A percentile compares a stretch with the other conserved stretches of the same genome.
phyloP scores from a whole-genome alignment of 73 alveolate species.

The Paramecium tetraurelia region DNA sequence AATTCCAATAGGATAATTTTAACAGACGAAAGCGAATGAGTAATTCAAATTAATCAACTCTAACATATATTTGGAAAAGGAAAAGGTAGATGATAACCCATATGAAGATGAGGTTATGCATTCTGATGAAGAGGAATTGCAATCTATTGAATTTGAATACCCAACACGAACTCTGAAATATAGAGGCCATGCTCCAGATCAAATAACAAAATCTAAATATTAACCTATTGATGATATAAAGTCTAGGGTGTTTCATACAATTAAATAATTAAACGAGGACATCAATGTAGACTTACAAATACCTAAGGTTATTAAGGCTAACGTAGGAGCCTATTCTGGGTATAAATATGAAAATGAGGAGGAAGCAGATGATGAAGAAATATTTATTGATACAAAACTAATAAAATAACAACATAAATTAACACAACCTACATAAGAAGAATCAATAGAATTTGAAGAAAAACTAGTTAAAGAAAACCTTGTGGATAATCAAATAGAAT shows the following conservation, averaged over 20 bases:
- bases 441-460: not conserved
- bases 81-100: not conserved
- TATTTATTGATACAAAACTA: not conserved
- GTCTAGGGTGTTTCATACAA: not conserved
- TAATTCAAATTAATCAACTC: not conserved
- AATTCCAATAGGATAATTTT: not conserved
- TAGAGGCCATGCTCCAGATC: slow-evolving; percentile 36
- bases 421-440: not conserved
- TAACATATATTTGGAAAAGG: not conserved
- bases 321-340: slow-evolving; percentile 3
- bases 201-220: not conserved
- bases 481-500: not conserved
- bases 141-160: slow-evolving; percentile 25
- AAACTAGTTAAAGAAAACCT: not conserved
- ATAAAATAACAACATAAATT: not conserved
- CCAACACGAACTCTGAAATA: slow-evolving; percentile 6
- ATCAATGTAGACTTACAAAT: slow-evolving; percentile 9
- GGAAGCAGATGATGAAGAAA: slow-evolving; percentile 14
- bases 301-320: slow-evolving; percentile 27
- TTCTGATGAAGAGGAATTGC: not conserved
- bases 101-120: not conserved
- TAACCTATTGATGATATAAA: slow-evolving; percentile 24
- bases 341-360: not conserved
- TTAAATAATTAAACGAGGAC: slow-evolving; percentile 17
- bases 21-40: not conserved